Percentiles rank a stretch among this genome's conserved stretches.
phyloP scores from a whole-genome alignment of 257 asterid species.

The Anisodus acutangulus region DNA sequence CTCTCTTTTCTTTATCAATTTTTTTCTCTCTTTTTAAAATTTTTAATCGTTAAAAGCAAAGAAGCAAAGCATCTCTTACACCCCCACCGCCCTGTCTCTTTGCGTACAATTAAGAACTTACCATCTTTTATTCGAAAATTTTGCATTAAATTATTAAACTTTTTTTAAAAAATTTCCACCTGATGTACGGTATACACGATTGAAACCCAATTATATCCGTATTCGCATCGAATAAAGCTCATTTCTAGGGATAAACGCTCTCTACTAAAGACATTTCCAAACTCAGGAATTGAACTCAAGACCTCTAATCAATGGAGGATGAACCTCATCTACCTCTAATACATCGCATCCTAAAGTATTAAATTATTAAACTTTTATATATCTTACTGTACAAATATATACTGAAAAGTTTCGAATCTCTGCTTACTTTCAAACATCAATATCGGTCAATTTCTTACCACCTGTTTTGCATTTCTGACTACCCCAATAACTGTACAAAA shows the following conservation, averaged over 20 bases:
- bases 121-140: slow-evolving; percentile 31
- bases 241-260: too few relatives aligned
- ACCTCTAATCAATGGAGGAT: too few relatives aligned
- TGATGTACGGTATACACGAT: too few relatives aligned
- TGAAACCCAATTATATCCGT: too few relatives aligned
- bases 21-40: slow-evolving; percentile 20
- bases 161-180: neutral
- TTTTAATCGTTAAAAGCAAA: slow-evolving; percentile 40
- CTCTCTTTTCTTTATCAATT: neutral
- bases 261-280: too few relatives aligned
- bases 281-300: too few relatives aligned
- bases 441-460: slow-evolving; percentile 45
- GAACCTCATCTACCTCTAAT: too few relatives aligned
- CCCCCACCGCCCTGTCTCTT: slow-evolving; percentile 5
- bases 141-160: neutral
- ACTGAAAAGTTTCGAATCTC: slow-evolving; percentile 63
- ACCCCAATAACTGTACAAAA: slow-evolving; percentile 22
- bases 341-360: too few relatives aligned
- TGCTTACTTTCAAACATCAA: slow-evolving; percentile 51
- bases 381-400: slow-evolving; percentile 42
- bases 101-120: slow-evolving; percentile 67
- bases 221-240: too few relatives aligned
- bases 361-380: too few relatives aligned
- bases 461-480: slow-evolving; percentile 27
- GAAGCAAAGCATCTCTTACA: slow-evolving; percentile 78